Percentiles rank a stretch among this genome's conserved stretches.
Conservation (phyloP, 1,284 basidiomycete genomes). For the Apiotrichum veenhuisii region DNA sequence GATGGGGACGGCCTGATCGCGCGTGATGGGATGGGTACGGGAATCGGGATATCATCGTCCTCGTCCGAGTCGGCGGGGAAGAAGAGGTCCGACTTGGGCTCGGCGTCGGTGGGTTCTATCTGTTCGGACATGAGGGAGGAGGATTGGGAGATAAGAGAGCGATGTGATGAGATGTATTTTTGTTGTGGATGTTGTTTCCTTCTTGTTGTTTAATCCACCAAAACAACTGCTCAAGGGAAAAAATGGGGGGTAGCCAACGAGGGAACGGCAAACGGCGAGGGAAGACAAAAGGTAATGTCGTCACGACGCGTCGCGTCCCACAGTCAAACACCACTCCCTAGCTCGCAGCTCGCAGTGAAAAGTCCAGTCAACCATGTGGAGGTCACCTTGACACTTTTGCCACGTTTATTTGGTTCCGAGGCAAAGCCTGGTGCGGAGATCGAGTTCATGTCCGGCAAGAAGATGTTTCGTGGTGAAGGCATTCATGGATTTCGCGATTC, state of each 20-base stretch:
- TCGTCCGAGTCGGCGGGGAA: slow-evolving; percentile 24
- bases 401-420: too few relatives aligned
- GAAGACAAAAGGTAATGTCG: slow-evolving; percentile 1
- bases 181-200: background rate
- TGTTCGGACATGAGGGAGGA: background rate
- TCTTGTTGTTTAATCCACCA: background rate
- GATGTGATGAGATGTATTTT: background rate
- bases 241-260: too few relatives aligned
- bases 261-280: background rate
- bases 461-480: too few relatives aligned
- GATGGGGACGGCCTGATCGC: background rate
- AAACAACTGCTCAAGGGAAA: too few relatives aligned
- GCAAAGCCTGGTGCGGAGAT: too few relatives aligned
- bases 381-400: background rate
- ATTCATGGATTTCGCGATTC: too few relatives aligned
- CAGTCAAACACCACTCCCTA: background rate
- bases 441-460: background rate
- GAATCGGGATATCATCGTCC: slow-evolving; percentile 4
- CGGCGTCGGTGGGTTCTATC: background rate
- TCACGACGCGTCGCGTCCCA: slow-evolving; percentile 7
- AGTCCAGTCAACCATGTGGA: slow-evolving; percentile 14
- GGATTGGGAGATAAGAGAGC: too few relatives aligned
- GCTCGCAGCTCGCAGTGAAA: background rate
- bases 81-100: slow-evolving; percentile 14
- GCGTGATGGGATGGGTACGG: background rate